Base-by-base conservation (phyloP, 148 eudicot species). In the Oxyria digyna region DNA sequence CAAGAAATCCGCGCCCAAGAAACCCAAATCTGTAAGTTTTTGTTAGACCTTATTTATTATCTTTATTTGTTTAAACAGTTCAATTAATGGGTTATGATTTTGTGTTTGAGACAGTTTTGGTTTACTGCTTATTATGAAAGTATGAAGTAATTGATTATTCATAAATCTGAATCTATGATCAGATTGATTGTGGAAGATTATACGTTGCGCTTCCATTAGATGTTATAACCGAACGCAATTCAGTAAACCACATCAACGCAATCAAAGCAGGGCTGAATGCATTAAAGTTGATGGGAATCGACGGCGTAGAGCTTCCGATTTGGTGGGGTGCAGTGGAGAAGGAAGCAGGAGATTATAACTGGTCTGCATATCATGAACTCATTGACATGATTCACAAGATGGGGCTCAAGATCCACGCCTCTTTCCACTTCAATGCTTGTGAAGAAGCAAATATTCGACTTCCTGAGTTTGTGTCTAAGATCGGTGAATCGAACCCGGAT, bases 301-400 rank as follows among this genome's bases (percentile, higher is more conserved):
- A 84, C 20, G 96, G 97, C n/a, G 94, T 92, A 6, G 97, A 92
- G 81, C 93, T 92, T 43, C 94, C 97, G 0, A 65, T 92, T 10
- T 92, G 94, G 94, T 92, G 97, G 97, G 96, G 97, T 11, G 49
- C 81, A 21, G 94, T 78, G 8, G 97, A 92, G 81, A 85, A 77
- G 37, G 81, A 89, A 42, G 74, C 82, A 31, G 96, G 96, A 11
- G 71, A 82, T 20, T 92, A 92, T 29, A 71, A 87, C 29, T 92
- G 97, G 97, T 80, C 91, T 11, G 87, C 91, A 26, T 89, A 89
- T 76, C 85, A 77, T 20, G 77, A 82, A 23, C 73, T 89, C 69
- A 83, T 78, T 10, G 87, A 89, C 26, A 49, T 89, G 78, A 85
- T 92, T 41, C 75, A 73, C 52, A 78, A 85, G 20, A 70, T 79